Evolutionary conservation across 192 early-diverging fungal species (phyloP).

Genomic region (Phycomyces nitens): DNA sequence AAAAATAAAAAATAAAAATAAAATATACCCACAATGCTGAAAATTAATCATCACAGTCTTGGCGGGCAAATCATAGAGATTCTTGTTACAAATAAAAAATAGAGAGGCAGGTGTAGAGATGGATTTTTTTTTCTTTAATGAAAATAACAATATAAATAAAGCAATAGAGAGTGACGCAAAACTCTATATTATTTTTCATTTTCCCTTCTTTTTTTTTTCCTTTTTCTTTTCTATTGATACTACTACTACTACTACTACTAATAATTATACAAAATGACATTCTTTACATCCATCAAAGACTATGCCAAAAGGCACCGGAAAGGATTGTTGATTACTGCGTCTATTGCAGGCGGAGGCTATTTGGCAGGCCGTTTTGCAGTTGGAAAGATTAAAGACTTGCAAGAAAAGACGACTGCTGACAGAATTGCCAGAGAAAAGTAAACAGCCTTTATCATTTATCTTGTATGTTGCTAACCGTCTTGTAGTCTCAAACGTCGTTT

Average conservation of each 20-base stretch:
- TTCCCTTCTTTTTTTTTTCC: background rate
- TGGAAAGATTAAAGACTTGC: slow-evolving; percentile 69
- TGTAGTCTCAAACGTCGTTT: slow-evolving; percentile 80
- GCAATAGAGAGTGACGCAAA: too few species aligned
- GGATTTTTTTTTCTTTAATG: too few species aligned
- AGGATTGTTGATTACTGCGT: slow-evolving; percentile 60
- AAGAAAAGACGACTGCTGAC: slow-evolving; percentile 61
- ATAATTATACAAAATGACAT: slow-evolving; percentile 8
- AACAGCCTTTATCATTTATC: background rate
- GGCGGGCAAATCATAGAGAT: too few species aligned
- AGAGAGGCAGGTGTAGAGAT: too few species aligned
- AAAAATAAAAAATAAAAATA: too few species aligned
- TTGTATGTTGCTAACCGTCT: slow-evolving; percentile 12
- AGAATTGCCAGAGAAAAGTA: slow-evolving; percentile 77
- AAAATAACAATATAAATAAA: too few species aligned
- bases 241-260: background rate
- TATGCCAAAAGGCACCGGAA: slow-evolving; percentile 68
- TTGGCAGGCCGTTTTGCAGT: slow-evolving; percentile 70
- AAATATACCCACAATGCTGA: too few species aligned
- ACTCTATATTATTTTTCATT: too few species aligned
- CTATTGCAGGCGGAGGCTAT: slow-evolving; percentile 68
- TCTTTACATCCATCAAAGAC: slow-evolving; percentile 50
- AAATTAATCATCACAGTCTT: too few species aligned
- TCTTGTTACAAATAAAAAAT: too few species aligned
- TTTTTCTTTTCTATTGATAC: background rate